Percentiles rank a stretch among this genome's conserved stretches.
These are phyloP conservation scores for Lichtheimia hyalospora DNA, from an alignment of 371 early-diverging fungal genomes.

Conservation along the genomic window DNA sequence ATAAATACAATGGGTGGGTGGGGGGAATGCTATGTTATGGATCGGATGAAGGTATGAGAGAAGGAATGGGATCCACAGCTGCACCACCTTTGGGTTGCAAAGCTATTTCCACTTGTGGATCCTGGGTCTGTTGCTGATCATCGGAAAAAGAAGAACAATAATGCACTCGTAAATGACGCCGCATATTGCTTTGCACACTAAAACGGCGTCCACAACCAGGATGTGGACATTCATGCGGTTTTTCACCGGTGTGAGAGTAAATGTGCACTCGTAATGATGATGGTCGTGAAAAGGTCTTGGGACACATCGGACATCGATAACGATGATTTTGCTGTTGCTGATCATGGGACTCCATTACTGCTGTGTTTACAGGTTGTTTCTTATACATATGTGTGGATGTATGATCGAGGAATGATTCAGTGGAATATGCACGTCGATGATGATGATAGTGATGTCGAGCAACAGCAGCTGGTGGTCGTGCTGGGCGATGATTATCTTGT, in stretches of 20 bases:
- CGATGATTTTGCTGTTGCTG: constrained; percentile 4
- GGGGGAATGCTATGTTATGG: neutral
- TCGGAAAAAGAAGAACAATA: constrained; percentile 13
- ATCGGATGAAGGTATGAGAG: neutral
- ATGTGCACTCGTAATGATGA: constrained; percentile 63
- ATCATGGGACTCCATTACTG: neutral
- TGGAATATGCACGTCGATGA: neutral
- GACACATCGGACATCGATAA: constrained; percentile 21
- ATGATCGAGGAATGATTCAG: neutral
- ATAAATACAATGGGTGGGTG: neutral
- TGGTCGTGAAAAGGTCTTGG: constrained; percentile 26
- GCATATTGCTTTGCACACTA: constrained; percentile 72
- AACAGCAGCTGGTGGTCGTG: neutral
- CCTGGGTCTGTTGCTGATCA: constrained; percentile 4
- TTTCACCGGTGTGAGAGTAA: constrained; percentile 73
- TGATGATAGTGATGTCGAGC: neutral
- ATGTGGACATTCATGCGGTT: constrained; percentile 61
- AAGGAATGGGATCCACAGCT: neutral
- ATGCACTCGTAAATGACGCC: constrained; percentile 62
- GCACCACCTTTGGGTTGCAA: constrained; percentile 6
- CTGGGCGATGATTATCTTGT: neutral
- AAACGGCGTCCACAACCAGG: constrained; percentile 67
- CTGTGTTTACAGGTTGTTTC: neutral
- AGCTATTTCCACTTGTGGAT: neutral
- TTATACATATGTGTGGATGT: neutral